These are phyloP conservation scores for Achaetomiella virescens DNA, from an alignment of 495 filamentous ascomycete species.

Conservation along the genomic window DNA sequence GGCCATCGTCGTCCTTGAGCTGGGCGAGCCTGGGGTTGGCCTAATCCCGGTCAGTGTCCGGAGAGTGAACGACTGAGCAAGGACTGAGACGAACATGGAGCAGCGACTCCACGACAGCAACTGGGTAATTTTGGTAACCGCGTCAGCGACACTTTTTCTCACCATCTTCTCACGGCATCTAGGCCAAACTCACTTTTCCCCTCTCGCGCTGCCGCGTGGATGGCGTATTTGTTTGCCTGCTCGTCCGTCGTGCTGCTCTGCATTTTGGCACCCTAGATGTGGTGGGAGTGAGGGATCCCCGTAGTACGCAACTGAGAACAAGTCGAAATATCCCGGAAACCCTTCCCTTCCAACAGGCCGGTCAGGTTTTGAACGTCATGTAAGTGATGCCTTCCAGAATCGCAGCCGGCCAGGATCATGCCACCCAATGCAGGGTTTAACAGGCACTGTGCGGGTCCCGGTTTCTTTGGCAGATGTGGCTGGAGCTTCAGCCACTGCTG, in stretches of 20 bases:
- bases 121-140: slow-evolving; percentile 31
- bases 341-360: neutral
- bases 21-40: slow-evolving; percentile 73
- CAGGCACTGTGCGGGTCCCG: slow-evolving; percentile 17
- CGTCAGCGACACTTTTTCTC: neutral
- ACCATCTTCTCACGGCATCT: slow-evolving; percentile 8
- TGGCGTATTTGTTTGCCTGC: slow-evolving; percentile 56
- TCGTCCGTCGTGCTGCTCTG: slow-evolving; percentile 20
- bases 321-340: neutral
- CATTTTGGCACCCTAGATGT: neutral
- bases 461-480: slow-evolving; percentile 11
- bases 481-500: slow-evolving; percentile 24
- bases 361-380: slow-evolving; percentile 18
- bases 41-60: slow-evolving; percentile 37
- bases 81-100: slow-evolving; percentile 51
- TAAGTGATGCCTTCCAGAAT: slow-evolving; percentile 29
- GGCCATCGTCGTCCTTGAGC: slow-evolving; percentile 78
- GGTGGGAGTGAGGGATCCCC: neutral
- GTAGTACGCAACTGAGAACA: neutral
- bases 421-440: neutral
- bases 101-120: slow-evolving; percentile 62
- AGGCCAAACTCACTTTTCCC: slow-evolving; percentile 60
- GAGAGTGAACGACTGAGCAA: neutral
- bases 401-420: slow-evolving; percentile 9
- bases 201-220: slow-evolving; percentile 85